Evolutionary conservation across 495 filamentous ascomycete genomes (phyloP), one percentile per base, ranked within the genome.

Genomic region (Tuber aestivum): DNA sequence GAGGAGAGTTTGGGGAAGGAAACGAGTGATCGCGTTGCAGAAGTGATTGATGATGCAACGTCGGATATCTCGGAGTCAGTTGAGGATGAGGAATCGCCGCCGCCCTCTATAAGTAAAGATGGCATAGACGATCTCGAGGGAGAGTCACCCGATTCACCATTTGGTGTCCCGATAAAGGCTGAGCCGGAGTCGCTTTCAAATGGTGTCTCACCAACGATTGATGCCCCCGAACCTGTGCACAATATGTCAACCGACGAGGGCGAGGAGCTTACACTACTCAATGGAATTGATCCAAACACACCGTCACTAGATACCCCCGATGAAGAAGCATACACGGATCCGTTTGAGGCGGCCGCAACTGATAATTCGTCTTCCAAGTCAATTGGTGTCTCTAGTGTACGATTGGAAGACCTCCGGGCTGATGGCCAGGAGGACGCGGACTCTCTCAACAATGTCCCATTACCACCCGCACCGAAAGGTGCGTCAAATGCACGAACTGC

Each of bases 361-460:
- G 80, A 82, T 21, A 32, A 68, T 40, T 70, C 71, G 41, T 72
- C 77, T 27, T 77, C 80, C 12, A 73, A 72, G 3, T 40, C 80
- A 12, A 81, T 77, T 10, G 76, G 81, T 35, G 78, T 82, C 65
- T 75, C 81, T 38, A 82, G 75, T 41, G 72, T 82, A 35, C 77
- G 80, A 50, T 82, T 82, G 72, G 81, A 82, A 70, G 81, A 82
- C 37, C 71, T 82, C 42, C 79, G 61, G 42, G 70, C 77, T 27
- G 75, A 77, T 42, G 72, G 70, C 20, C 75, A 75, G 70, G 80
- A 82, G 21, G 81, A 82, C 37, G 37, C 77, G 8, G 80, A 78
- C 20, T 82, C 80, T 27, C 73, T 82, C 32, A 69, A 74, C 37
- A 79, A 70, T 40, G 50, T 81, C 40, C 56, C 56, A 32, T 74